These are phyloP conservation scores for Sarcodon sp. DNA, from an alignment of 768 basidiomycete species.

Conservation along the genomic window DNA sequence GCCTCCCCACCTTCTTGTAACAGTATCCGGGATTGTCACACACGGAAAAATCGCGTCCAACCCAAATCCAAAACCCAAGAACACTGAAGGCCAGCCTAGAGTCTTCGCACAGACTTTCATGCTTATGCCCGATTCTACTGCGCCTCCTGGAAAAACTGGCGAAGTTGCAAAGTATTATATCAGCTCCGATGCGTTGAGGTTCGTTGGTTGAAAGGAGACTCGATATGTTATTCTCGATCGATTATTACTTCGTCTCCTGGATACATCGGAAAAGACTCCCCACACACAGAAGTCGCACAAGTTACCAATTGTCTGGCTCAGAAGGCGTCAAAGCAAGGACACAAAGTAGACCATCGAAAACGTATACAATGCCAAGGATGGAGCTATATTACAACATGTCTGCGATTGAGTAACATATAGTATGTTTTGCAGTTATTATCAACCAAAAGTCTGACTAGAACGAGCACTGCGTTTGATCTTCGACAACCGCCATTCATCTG, in stretches of 20 bases:
- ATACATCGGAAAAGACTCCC: too few relatives aligned
- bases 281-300: too few relatives aligned
- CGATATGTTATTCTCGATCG: too few relatives aligned
- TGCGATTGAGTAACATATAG: background rate
- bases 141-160: constrained; percentile 49
- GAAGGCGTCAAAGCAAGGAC: too few relatives aligned
- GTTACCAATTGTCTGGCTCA: too few relatives aligned
- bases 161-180: constrained; percentile 78
- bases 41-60: constrained; percentile 55
- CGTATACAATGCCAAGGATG: background rate
- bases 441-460: constrained; percentile 91
- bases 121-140: constrained; percentile 62
- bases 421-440: constrained; percentile 8
- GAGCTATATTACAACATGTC: background rate
- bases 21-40: constrained; percentile 69
- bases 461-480: constrained; percentile 87
- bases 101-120: constrained; percentile 85
- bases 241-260: too few relatives aligned
- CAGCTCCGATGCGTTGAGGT: constrained; percentile 66
- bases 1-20: constrained; percentile 68
- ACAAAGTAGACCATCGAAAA: too few relatives aligned
- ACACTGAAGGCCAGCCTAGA: constrained; percentile 62
- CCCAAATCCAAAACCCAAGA: constrained; percentile 23
- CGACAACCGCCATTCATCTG: constrained; percentile 89
- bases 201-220: constrained; percentile 45